Base-by-base conservation (phyloP, 140 eudicot species). In the Cichorium intybus region DNA sequence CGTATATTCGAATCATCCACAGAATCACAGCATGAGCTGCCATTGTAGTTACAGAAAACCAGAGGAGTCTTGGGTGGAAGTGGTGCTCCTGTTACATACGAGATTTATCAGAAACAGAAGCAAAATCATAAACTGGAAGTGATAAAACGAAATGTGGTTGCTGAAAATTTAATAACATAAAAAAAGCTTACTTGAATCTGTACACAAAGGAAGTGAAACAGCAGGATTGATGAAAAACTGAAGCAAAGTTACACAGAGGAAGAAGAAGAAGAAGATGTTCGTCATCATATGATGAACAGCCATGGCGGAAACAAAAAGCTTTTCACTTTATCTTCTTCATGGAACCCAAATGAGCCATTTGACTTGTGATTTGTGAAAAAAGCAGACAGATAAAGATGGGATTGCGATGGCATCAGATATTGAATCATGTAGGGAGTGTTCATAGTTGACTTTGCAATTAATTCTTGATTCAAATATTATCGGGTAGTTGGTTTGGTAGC, bases 11-110 rank as follows among this genome's bases (percentile, higher is more conserved):
- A 56, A 77, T 87, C 97, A 24, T 84, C 68, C 2, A 67, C 16
- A 6, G 85, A 43, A 43, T 77, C 77, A 68, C 97, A 91, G 79
- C 97, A 87, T 17, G 81, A 24, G 24, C 77, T 68, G 41, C 88
- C 91, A 80, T 74, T 82, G 65, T 80, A 80, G 16, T 76, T 68
- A 39, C 97, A 91, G 74, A 91, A 91, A 51, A 26, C 74, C 61
- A 91, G 64, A 66, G 84, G 77, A 59, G 78, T 59, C 50, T 72
- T 85, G 21, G 80, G 79, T 52, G 59, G 34, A 66, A 79, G 66
- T 56, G 97, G 97, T 59, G 82, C 86, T 33, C 75, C 96, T 91
- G 81, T 56, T 49, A 34, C 72, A 72, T 18, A 60, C 15, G 47
- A 66, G 45, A 68, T 31, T 54, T 64, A 50, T 58, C 29, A 27